Conservation (phyloP, 140 eudicot species). For the Bidens hawaiensis region DNA sequence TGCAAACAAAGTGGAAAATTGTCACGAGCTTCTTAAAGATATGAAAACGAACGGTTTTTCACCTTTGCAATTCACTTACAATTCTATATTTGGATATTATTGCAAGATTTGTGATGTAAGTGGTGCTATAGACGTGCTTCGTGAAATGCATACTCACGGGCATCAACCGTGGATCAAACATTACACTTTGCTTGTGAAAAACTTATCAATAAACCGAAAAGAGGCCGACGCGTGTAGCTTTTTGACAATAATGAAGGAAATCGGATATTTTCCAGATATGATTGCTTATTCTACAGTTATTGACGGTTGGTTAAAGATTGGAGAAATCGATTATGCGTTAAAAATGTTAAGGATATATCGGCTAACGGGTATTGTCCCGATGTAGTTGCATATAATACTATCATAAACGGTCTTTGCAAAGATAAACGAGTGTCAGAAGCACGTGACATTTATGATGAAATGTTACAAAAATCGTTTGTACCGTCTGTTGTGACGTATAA, state of each 20-base stretch:
- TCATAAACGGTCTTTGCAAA: constrained; percentile 74
- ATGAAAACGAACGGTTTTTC: constrained; percentile 49
- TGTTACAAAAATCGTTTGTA: constrained; percentile 50
- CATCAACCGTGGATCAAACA: constrained; percentile 91
- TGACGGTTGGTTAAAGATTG: constrained; percentile 57
- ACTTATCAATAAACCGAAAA: constrained; percentile 47
- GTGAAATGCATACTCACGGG: constrained; percentile 61
- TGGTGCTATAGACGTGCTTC: constrained; percentile 53
- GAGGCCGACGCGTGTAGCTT: constrained; percentile 54
- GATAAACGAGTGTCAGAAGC: constrained; percentile 62
- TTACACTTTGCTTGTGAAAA: constrained; percentile 64
- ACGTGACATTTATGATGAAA: constrained; percentile 45
- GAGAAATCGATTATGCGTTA: constrained; percentile 61
- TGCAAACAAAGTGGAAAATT: constrained; percentile 53
- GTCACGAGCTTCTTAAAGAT: constrained; percentile 59
- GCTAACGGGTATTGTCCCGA: constrained; percentile 58
- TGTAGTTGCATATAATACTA: constrained; percentile 65
- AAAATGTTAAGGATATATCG: constrained; percentile 53
- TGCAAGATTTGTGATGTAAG: constrained; percentile 58
- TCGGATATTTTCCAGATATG: constrained; percentile 66
- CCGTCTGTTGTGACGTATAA: constrained; percentile 89
- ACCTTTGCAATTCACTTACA: constrained; percentile 82
- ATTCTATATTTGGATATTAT: constrained; percentile 67
- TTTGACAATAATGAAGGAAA: constrained; percentile 48
- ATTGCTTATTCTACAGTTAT: constrained; percentile 67